Conservation (phyloP, 306 rosid species). For the Malus domestica region DNA sequence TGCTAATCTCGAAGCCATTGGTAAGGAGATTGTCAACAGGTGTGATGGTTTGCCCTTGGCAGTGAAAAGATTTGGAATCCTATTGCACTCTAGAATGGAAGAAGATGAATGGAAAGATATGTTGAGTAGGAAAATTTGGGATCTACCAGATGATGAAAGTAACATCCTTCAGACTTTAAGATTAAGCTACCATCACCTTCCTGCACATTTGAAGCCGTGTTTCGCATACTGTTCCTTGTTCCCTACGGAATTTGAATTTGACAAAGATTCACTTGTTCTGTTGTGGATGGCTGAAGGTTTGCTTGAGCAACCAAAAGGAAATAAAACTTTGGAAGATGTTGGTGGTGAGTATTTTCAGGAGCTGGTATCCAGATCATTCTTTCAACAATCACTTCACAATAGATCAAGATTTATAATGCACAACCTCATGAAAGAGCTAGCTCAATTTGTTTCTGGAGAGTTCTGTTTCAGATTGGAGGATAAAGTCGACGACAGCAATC, state of each 20-base stretch:
- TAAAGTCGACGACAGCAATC: neutral
- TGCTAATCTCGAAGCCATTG: conserved; percentile 18
- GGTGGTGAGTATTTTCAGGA: conserved; percentile 27
- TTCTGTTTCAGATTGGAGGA: conserved; percentile 25
- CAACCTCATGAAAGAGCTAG: conserved; percentile 19
- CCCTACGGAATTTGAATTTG: conserved; percentile 13
- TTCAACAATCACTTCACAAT: conserved; percentile 6
- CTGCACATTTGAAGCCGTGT: conserved; percentile 28
- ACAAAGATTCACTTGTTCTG: conserved; percentile 22
- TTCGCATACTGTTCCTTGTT: conserved; percentile 24
- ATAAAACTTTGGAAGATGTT: conserved; percentile 17
- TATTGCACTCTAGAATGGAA: conserved; percentile 20
- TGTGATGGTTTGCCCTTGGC: conserved; percentile 49
- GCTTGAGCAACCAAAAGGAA: conserved; percentile 21
- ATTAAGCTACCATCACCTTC: conserved; percentile 27
- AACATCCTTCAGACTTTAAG: conserved; percentile 27
- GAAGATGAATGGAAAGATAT: conserved; percentile 37
- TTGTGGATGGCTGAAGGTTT: conserved; percentile 39
- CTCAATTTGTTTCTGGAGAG: conserved; percentile 26
- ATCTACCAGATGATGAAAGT: conserved; percentile 27
- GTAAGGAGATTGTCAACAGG: conserved; percentile 24
- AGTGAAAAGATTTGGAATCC: conserved; percentile 32
- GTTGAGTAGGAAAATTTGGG: conserved; percentile 33
- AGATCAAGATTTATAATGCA: conserved; percentile 16
- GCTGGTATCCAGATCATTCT: conserved; percentile 28